phyloP scores from a whole-genome alignment of 2,329 filamentous ascomycete genomes.

The Alternaria postmessia region DNA sequence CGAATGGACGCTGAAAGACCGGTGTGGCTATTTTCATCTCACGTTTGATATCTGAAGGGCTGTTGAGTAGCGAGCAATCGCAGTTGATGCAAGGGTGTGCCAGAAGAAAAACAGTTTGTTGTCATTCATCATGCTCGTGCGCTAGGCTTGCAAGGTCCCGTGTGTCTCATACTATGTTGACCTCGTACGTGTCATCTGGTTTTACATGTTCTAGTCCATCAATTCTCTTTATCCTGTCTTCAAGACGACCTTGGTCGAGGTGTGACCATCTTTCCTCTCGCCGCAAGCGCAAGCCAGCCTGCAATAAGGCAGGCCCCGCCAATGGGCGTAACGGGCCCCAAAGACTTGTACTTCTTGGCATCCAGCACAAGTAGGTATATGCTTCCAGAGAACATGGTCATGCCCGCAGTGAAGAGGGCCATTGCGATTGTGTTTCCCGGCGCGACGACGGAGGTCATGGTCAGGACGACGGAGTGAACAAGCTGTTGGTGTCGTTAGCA shows the following conservation, averaged over 20 bases:
- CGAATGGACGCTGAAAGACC: not conserved
- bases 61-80: not conserved
- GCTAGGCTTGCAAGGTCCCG: not conserved
- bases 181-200: not conserved
- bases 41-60: not conserved
- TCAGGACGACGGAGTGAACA: slow-evolving; percentile 67
- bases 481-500: slow-evolving; percentile 61
- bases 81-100: not conserved
- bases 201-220: not conserved
- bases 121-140: not conserved
- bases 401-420: slow-evolving; percentile 68
- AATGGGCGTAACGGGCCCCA: slow-evolving; percentile 72
- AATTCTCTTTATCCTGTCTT: not conserved
- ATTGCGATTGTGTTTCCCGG: slow-evolving; percentile 66
- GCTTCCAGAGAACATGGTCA: slow-evolving; percentile 72
- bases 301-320: slow-evolving; percentile 71
- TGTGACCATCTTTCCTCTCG: slow-evolving; percentile 36
- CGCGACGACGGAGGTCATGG: slow-evolving; percentile 62
- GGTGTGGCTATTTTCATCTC: not conserved
- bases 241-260: slow-evolving; percentile 6
- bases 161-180: not conserved
- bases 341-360: slow-evolving; percentile 64
- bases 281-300: slow-evolving; percentile 65
- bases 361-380: slow-evolving; percentile 72
- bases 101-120: not conserved